These are phyloP conservation scores for Bretziella fagacearum DNA, from an alignment of 2,329 filamentous ascomycete species.

Conservation along the genomic window DNA sequence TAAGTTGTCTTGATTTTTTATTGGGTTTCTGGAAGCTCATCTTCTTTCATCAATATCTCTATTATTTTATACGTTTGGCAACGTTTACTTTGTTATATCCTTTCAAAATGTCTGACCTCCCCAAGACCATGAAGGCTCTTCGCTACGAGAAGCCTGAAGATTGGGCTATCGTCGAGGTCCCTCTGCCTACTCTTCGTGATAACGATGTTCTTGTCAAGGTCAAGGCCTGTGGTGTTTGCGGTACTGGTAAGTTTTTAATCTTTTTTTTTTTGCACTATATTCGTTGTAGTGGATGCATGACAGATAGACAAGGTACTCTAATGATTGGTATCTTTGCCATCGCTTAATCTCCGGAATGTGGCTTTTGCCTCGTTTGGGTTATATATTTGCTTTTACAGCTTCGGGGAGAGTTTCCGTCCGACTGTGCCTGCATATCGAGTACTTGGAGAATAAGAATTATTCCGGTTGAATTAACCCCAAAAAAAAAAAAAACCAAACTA, in stretches of 20 bases:
- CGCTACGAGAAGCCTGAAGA: constrained; percentile 44
- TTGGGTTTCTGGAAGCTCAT: constrained; percentile 2
- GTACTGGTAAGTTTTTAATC: constrained; percentile 29
- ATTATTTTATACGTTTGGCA: background rate
- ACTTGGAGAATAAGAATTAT: too few relatives aligned
- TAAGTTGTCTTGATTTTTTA: background rate
- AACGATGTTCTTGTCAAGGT: constrained; percentile 49
- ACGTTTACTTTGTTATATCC: background rate
- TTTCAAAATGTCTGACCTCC: constrained; percentile 25
- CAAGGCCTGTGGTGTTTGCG: constrained; percentile 48
- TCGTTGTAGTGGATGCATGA: too few relatives aligned
- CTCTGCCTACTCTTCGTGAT: constrained; percentile 41
- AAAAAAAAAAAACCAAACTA: too few relatives aligned
- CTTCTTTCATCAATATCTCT: background rate
- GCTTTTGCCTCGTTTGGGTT: too few relatives aligned
- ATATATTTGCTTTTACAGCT: too few relatives aligned
- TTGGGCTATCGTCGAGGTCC: constrained; percentile 43
- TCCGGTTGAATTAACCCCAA: too few relatives aligned
- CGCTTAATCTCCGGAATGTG: too few relatives aligned
- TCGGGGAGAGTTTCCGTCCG: too few relatives aligned
- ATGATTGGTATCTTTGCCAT: too few relatives aligned
- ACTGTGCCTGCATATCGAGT: too few relatives aligned
- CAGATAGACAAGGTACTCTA: too few relatives aligned
- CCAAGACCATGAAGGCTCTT: constrained; percentile 44
- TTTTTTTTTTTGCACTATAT: background rate